Percentiles rank a stretch among this genome's conserved stretches.
Evolutionary conservation across 352 stramenopile genomes (phyloP).

Genomic region (Phytophthora litchii): DNA sequence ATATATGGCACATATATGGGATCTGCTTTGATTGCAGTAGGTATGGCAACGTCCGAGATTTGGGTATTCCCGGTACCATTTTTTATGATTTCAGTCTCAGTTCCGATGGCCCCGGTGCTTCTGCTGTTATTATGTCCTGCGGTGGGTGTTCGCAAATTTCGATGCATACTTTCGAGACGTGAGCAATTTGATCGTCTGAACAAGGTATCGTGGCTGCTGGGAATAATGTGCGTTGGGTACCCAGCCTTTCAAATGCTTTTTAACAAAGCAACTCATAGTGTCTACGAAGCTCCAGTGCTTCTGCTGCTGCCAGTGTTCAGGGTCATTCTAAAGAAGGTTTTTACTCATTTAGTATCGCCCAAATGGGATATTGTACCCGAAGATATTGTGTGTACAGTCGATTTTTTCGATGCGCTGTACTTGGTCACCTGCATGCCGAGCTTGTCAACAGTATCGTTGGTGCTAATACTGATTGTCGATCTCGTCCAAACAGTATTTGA

Average conservation of each 20-base stretch:
- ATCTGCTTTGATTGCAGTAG: not conserved
- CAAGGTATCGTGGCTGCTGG: not conserved
- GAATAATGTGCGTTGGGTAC: conserved; percentile 9
- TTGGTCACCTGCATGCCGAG: conserved; percentile 7
- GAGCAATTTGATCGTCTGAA: conserved; percentile 6
- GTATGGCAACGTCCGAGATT: not conserved
- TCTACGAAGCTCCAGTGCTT: conserved; percentile 14
- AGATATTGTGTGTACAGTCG: conserved; percentile 17
- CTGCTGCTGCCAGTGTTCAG: conserved; percentile 1
- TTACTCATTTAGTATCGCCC: conserved; percentile 2
- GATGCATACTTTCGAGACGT: conserved; percentile 1
- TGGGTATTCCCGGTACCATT: conserved; percentile 24
- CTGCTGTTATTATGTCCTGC: not conserved
- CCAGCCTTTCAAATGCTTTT: conserved; percentile 11
- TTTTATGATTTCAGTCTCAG: conserved; percentile 1
- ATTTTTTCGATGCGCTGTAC: conserved; percentile 18
- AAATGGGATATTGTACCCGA: conserved; percentile 22
- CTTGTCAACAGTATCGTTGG: not conserved
- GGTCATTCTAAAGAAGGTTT: conserved; percentile 4
- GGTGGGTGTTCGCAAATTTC: not conserved
- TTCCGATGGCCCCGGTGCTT: not conserved
- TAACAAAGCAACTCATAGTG: not conserved
- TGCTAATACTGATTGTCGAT: conserved; percentile 1
- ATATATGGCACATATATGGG: not conserved
- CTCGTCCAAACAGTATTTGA: conserved; percentile 10